Conservation (phyloP, 208 protist species). For the Acanthamoeba royreba region DNA sequence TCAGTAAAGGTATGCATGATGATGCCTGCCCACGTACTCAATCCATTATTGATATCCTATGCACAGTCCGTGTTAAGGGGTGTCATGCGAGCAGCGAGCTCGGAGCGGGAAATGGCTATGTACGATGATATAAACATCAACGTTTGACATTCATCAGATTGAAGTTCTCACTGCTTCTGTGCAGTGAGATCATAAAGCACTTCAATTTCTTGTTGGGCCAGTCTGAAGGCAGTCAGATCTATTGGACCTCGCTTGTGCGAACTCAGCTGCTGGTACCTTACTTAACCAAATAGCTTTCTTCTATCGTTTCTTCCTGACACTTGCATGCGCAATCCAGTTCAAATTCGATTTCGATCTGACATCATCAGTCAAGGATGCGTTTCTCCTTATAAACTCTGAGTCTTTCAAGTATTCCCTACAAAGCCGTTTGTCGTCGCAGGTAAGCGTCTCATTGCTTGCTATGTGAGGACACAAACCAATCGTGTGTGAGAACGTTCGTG, state of each 20-base stretch:
- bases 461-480: background rate
- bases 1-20: background rate
- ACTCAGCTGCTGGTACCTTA: background rate
- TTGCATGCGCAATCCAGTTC: background rate
- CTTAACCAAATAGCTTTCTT: background rate
- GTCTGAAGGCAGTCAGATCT: background rate
- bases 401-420: constrained; percentile 2
- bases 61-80: background rate
- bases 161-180: background rate
- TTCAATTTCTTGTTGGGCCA: constrained; percentile 11
- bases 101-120: background rate
- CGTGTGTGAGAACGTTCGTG: background rate
- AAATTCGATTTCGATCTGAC: constrained; percentile 6
- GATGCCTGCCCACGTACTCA: background rate
- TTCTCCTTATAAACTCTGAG: background rate
- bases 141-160: background rate
- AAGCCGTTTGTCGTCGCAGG: background rate
- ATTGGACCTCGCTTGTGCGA: background rate
- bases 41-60: background rate
- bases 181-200: background rate
- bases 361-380: background rate
- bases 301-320: background rate
- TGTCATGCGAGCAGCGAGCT: background rate
- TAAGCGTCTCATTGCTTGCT: background rate
- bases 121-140: background rate